Conservation (phyloP, 495 filamentous ascomycete genomes). For the Penicillium macrosclerotiorum region DNA sequence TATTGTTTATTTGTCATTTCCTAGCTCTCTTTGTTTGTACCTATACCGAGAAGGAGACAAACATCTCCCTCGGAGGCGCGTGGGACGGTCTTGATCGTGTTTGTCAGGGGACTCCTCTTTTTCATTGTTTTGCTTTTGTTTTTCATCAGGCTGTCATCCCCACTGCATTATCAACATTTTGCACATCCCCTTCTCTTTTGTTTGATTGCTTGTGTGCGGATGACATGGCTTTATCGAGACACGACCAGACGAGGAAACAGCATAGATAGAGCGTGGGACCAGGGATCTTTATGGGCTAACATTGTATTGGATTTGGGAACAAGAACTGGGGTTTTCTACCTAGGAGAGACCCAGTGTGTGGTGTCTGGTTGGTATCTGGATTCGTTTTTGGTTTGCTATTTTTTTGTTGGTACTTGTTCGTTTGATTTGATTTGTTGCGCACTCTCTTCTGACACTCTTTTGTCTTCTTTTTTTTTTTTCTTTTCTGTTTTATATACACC, state of each 20-base stretch:
- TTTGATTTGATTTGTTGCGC: conserved; percentile 9
- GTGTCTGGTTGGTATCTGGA: conserved; percentile 24
- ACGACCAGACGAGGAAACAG: conserved; percentile 32
- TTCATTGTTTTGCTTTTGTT: conserved; percentile 16
- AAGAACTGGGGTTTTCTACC: conserved; percentile 15
- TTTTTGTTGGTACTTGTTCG: conserved; percentile 7
- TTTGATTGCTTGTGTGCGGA: conserved; percentile 23
- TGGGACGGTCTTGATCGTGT: conserved; percentile 19
- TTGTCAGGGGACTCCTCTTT: conserved; percentile 1
- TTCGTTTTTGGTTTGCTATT: conserved; percentile 4
- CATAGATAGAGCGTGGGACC: conserved; percentile 31
- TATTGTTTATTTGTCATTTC: conserved; percentile 16
- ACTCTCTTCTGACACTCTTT: conserved; percentile 7
- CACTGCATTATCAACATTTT: background rate
- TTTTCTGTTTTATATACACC: conserved; percentile 11
- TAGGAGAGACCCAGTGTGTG: conserved; percentile 14
- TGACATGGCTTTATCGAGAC: conserved; percentile 32
- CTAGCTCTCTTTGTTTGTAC: conserved; percentile 30
- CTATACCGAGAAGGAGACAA: conserved; percentile 22
- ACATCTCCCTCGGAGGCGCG: conserved; percentile 34
- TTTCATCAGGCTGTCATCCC: conserved; percentile 17
- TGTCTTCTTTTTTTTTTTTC: conserved; percentile 5
- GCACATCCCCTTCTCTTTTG: conserved; percentile 14
- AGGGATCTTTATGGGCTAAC: conserved; percentile 20
- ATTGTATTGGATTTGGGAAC: conserved; percentile 26